Evolutionary conservation across 345 rosid species (phyloP).

Genomic region (Rhodamnia rubescens): DNA sequence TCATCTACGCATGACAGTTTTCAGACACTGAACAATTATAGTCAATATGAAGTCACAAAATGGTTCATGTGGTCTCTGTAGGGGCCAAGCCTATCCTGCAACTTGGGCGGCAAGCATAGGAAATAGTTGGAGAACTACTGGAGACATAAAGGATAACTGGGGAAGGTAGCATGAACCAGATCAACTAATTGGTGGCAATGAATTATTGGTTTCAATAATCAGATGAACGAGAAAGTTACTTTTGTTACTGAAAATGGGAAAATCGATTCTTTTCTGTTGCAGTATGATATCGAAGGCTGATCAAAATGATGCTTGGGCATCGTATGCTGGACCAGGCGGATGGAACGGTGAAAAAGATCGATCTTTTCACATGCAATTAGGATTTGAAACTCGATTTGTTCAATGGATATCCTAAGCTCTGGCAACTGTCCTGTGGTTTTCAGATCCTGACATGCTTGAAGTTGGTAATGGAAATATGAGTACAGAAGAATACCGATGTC

Average conservation of each 20-base stretch:
- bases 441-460: slow-evolving; percentile 33
- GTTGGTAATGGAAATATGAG: slow-evolving; percentile 28
- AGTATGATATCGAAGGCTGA: slow-evolving; percentile 30
- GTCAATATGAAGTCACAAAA: neutral
- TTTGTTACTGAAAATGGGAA: neutral
- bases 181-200: neutral
- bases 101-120: slow-evolving; percentile 33
- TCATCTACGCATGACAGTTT: neutral
- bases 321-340: slow-evolving; percentile 42
- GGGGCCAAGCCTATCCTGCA: slow-evolving; percentile 37
- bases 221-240: neutral
- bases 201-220: neutral
- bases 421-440: neutral
- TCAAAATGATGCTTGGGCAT: slow-evolving; percentile 29
- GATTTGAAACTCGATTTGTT: neutral
- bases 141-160: slow-evolving; percentile 36
- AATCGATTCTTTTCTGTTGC: neutral
- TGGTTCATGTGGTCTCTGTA: neutral
- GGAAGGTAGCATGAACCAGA: slow-evolving; percentile 10
- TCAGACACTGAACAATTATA: neutral
- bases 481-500: slow-evolving; percentile 14
- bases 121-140: slow-evolving; percentile 56
- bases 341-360: slow-evolving; percentile 26
- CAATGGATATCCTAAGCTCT: neutral
- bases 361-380: neutral